phyloP scores from a whole-genome alignment of 2,329 filamentous ascomycete species.

The Fusarium keratoplasticum region DNA sequence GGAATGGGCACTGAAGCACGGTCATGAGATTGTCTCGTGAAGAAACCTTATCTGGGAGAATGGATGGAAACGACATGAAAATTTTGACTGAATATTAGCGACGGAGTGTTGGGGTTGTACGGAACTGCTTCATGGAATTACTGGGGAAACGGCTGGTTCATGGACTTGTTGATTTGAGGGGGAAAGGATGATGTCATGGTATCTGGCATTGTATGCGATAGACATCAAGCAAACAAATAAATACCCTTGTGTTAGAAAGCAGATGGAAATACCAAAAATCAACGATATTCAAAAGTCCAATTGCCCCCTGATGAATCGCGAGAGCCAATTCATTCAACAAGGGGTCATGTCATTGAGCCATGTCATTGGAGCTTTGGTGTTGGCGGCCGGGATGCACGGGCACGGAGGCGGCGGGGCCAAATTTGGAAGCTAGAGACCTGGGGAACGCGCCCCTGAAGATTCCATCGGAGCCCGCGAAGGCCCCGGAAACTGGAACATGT shows the following conservation, averaged over 20 bases:
- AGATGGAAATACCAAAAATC: slow-evolving; percentile 13
- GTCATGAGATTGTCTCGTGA: slow-evolving; percentile 50
- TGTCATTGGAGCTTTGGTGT: slow-evolving; percentile 20
- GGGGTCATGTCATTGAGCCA: slow-evolving; percentile 17
- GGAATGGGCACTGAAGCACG: slow-evolving; percentile 55
- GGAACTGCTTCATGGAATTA: slow-evolving; percentile 38
- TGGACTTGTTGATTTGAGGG: slow-evolving; percentile 19
- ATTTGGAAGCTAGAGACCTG: slow-evolving; percentile 20
- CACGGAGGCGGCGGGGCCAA: slow-evolving; percentile 42
- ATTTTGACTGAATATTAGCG: slow-evolving; percentile 44
- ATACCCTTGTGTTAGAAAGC: slow-evolving; percentile 24
- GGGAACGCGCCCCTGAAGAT: slow-evolving; percentile 36
- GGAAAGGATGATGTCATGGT: slow-evolving; percentile 14
- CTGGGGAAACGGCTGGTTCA: slow-evolving; percentile 24
- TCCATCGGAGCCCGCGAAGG: slow-evolving; percentile 22
- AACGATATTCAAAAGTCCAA: slow-evolving; percentile 9
- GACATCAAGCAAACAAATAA: slow-evolving; percentile 20
- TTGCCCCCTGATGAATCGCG: background rate
- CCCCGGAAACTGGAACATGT: slow-evolving; percentile 23
- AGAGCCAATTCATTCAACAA: background rate
- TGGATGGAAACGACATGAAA: slow-evolving; percentile 23
- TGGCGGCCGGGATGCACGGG: slow-evolving; percentile 37
- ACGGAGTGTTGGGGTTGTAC: slow-evolving; percentile 38
- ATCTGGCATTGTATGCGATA: slow-evolving; percentile 26
- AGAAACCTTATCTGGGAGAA: background rate